These are phyloP conservation scores for Pythium chondricola DNA, from an alignment of 352 stramenopile species.

Conservation along the genomic window DNA sequence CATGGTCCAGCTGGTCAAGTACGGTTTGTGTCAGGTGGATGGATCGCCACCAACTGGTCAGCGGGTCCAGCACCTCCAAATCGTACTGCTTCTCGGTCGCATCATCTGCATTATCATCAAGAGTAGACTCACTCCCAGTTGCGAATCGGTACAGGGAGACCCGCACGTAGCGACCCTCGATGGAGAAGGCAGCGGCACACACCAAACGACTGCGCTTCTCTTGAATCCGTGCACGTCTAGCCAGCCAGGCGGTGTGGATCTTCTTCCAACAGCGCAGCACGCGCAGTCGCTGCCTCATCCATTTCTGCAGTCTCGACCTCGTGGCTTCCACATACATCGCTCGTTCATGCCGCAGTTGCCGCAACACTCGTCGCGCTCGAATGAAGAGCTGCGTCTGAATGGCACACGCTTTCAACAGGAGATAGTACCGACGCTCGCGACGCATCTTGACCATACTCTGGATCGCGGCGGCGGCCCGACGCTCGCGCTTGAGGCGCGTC, in stretches of 20 bases:
- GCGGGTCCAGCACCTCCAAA: constrained; percentile 24
- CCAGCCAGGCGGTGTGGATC: constrained; percentile 35
- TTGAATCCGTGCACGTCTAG: constrained; percentile 34
- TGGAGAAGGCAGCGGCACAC: constrained; percentile 15
- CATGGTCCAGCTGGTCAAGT: constrained; percentile 3
- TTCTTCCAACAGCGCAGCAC: constrained; percentile 42
- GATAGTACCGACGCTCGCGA: constrained; percentile 17
- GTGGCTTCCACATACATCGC: constrained; percentile 33
- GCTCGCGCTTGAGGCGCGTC: constrained; percentile 30
- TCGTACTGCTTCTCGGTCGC: too few relatives aligned
- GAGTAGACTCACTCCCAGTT: background rate
- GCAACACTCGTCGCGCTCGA: constrained; percentile 28
- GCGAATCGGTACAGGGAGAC: constrained; percentile 35
- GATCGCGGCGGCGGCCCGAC: constrained; percentile 32
- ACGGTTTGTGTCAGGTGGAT: constrained; percentile 1
- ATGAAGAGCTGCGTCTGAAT: constrained; percentile 21
- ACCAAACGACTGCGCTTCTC: constrained; percentile 35
- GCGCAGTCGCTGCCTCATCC: constrained; percentile 39
- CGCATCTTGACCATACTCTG: constrained; percentile 36
- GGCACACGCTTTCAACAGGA: constrained; percentile 12
- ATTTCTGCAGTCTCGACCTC: constrained; percentile 34
- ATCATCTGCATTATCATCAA: background rate
- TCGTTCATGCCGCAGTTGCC: constrained; percentile 26
- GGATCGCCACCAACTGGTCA: constrained; percentile 4
- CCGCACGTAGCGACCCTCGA: constrained; percentile 26